These are phyloP conservation scores for Wallacemonas sp. DNA, from an alignment of 208 protist species.

Conservation along the genomic window DNA sequence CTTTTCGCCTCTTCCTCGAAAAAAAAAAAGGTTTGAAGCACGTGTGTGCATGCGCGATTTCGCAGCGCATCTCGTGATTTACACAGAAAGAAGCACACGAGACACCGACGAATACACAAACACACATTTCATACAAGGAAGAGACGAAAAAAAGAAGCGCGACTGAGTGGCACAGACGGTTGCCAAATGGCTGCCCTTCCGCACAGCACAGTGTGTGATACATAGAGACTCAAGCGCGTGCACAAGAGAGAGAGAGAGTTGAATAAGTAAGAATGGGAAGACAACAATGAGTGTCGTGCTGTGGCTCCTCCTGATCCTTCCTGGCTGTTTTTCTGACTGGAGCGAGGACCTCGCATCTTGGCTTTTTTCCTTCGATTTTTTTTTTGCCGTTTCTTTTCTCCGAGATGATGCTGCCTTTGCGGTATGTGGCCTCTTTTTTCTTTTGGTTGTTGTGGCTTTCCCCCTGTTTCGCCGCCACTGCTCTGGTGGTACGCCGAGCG, in stretches of 20 bases:
- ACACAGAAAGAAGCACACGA: no score
- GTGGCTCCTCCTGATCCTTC: neutral
- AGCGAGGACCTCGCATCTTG: no score
- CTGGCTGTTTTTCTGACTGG: conserved; percentile 5
- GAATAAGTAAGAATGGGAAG: neutral
- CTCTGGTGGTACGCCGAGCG: no score
- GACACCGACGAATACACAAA: neutral
- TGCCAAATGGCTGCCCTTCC: no score
- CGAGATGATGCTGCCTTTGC: neutral
- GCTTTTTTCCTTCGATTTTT: conserved; percentile 14
- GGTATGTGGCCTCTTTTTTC: conserved; percentile 1
- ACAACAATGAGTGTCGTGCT: neutral
- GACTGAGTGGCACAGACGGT: no score
- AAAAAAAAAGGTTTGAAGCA: neutral
- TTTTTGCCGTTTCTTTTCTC: conserved; percentile 18
- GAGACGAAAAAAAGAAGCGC: neutral
- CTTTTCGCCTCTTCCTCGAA: neutral
- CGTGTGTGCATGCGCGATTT: no score
- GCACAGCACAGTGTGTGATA: no score
- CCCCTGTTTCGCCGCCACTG: no score
- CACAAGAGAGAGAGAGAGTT: conserved; percentile 4
- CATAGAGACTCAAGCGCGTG: no score
- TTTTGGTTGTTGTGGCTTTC: no score
- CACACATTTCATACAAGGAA: neutral
- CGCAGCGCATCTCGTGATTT: neutral